These are phyloP conservation scores for Adansonia gregorii DNA, from an alignment of 441 rosid genomes.

Conservation along the genomic window DNA sequence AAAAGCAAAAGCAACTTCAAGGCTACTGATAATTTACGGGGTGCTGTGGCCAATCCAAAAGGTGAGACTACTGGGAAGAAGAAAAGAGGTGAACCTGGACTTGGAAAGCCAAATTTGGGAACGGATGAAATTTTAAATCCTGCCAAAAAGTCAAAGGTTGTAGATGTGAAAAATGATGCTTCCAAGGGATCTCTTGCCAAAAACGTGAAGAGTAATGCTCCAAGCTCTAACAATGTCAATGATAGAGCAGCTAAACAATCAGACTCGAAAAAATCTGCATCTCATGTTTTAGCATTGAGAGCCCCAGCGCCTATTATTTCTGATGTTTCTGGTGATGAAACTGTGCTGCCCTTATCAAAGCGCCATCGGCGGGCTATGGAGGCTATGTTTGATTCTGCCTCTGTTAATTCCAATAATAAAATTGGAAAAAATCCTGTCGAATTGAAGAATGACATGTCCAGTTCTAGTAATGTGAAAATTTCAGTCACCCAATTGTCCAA, in stretches of 20 bases:
- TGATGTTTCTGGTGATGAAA: constrained; percentile 63
- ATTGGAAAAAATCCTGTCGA: constrained; percentile 46
- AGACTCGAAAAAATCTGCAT: constrained; percentile 31
- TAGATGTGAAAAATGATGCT: constrained; percentile 43
- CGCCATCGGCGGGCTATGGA: constrained; percentile 63
- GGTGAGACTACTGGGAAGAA: constrained; percentile 48
- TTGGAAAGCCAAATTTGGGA: constrained; percentile 45
- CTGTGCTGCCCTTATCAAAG: constrained; percentile 65
- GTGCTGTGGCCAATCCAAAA: constrained; percentile 33
- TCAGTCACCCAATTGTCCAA: constrained; percentile 48
- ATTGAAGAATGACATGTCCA: constrained; percentile 41
- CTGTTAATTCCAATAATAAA: constrained; percentile 46
- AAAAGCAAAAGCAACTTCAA: constrained; percentile 42
- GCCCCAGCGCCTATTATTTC: constrained; percentile 43
- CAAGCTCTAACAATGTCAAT: constrained; percentile 36
- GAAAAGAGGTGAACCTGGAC: constrained; percentile 51
- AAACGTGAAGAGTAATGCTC: constrained; percentile 38
- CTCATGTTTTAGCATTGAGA: constrained; percentile 52
- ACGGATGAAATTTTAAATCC: constrained; percentile 46
- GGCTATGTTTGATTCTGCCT: constrained; percentile 54
- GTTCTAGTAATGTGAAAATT: constrained; percentile 40
- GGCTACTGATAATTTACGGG: constrained; percentile 43
- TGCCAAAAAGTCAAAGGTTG: constrained; percentile 57
- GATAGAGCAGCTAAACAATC: constrained; percentile 45
- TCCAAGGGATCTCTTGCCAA: constrained; percentile 35